Evolutionary conservation across 1,284 basidiomycete genomes (phyloP), one percentile per base, ranked within the genome.

Genomic region (Ustilago cynodontis): DNA sequence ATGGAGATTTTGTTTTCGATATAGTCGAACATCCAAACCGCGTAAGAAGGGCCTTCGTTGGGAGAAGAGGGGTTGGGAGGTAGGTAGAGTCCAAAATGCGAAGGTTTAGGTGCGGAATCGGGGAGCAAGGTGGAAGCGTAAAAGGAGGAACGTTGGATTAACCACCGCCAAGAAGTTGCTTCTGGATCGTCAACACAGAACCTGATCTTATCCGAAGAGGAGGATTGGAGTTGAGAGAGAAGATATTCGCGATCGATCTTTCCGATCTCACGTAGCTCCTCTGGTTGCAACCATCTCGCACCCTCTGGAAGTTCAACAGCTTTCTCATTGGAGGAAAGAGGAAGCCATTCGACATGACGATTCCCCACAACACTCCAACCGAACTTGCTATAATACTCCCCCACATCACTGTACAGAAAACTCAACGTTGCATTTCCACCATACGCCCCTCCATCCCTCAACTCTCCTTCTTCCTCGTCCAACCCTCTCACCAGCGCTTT

Each of bases 321-420:
- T 7, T 22, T 16, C 3, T 58, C 66, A 9, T 51, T 31, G 1
- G 31, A 16, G 16, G 35, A 26, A 31, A 59, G 56, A n/a, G 60
- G 68, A 22, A 53, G 50, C 76, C 76, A 78, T 37, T 71, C 65
- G 26, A 76, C 57, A 43, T 74, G 71, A 14, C 69, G 68, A 24
- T 64, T 61, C 2, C 69, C 71, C 0, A 64, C 64, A 1, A 71
- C 63, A n/a, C 60, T 55, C 76, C 76, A 78, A 2, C 90, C 90
- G 60, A 88, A 88, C 2, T 75, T 67, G 7, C 70, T 75, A 82
- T 92, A 92, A 81, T 91, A 91, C 0, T 87, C 78, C 3, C 91
- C 91, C 28, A 92, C 86, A 74, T 92, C 91, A 81, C 90, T 92
- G 85, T 90, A 92, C 6, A 92, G 86, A 11, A 88, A 88, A 2